A percentile compares a stretch with the other conserved stretches of the same genome.
Conservation (phyloP, 1,284 basidiomycete genomes). For the Ustilago hordei region DNA sequence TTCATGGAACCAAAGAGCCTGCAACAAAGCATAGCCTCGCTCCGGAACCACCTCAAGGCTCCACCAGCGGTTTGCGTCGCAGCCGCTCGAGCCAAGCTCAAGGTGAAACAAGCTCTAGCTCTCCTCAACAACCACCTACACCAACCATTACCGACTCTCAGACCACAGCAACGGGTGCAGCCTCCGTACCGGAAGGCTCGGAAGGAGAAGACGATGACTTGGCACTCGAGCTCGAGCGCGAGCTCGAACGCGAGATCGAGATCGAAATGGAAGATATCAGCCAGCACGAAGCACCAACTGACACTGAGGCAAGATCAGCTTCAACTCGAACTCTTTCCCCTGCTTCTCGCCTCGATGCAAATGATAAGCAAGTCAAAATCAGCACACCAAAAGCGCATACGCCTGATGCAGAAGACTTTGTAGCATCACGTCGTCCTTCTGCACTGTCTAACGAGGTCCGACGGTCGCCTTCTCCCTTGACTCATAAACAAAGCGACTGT, state of each 20-base stretch:
- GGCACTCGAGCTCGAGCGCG: slow-evolving; percentile 43
- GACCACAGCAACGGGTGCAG: not conserved
- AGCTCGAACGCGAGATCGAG: slow-evolving; percentile 42
- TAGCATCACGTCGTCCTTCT: not conserved
- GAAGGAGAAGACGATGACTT: slow-evolving; percentile 39
- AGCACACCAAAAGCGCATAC: slow-evolving; percentile 42
- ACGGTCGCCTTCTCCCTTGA: slow-evolving; percentile 8
- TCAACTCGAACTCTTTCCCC: slow-evolving; percentile 24
- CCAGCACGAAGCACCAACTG: slow-evolving; percentile 6
- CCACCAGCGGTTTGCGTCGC: slow-evolving; percentile 19
- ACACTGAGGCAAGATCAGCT: not conserved
- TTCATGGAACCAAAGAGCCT: slow-evolving; percentile 8
- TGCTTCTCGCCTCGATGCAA: slow-evolving; percentile 25
- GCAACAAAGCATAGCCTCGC: not conserved
- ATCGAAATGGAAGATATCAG: slow-evolving; percentile 23
- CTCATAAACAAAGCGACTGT: not conserved
- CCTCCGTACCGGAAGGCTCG: not conserved
- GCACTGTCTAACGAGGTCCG: not conserved
- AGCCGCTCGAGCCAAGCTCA: slow-evolving; percentile 38
- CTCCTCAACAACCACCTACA: not conserved
- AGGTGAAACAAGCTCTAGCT: slow-evolving; percentile 1
- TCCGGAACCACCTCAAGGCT: not conserved
- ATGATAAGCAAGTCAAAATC: slow-evolving; percentile 20
- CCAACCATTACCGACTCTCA: not conserved
- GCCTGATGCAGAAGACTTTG: slow-evolving; percentile 19